Conservation (phyloP, 2,329 filamentous ascomycete species). For the Trichoderma brevicompactum region DNA sequence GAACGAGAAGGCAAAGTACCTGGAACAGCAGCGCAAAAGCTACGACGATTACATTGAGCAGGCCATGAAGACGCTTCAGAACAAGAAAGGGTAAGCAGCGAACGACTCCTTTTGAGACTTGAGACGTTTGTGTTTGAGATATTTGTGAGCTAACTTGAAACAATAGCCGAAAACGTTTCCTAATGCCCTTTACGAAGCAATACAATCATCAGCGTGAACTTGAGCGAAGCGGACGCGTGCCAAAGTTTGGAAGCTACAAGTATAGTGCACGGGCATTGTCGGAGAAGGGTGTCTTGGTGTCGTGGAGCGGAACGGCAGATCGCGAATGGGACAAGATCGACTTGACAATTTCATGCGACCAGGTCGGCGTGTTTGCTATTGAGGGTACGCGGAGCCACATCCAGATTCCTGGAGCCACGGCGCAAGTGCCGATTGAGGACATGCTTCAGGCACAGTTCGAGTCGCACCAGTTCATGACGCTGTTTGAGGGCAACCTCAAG, state of each 20-base stretch:
- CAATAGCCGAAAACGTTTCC: slow-evolving; percentile 80
- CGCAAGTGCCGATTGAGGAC: slow-evolving; percentile 87
- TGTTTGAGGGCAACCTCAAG: slow-evolving; percentile 84
- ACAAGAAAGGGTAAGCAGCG: slow-evolving; percentile 78
- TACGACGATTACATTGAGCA: slow-evolving; percentile 99
- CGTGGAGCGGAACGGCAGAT: slow-evolving; percentile 84
- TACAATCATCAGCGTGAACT: slow-evolving; percentile 98
- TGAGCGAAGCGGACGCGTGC: slow-evolving; percentile 86
- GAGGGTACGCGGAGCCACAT: slow-evolving; percentile 91
- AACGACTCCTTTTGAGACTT: no score
- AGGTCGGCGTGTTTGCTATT: slow-evolving; percentile 90
- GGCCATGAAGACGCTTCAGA: slow-evolving; percentile 95
- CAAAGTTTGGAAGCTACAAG: slow-evolving; percentile 98
- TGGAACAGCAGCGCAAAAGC: slow-evolving; percentile 93
- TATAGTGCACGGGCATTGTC: slow-evolving; percentile 87
- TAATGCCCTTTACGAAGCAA: slow-evolving; percentile 96
- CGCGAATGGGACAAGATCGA: slow-evolving; percentile 90
- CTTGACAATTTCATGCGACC: slow-evolving; percentile 90
- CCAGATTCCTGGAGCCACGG: slow-evolving; percentile 92
- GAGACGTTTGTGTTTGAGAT: no score
- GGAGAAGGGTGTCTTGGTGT: slow-evolving; percentile 91
- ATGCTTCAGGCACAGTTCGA: slow-evolving; percentile 96
- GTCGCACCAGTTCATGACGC: slow-evolving; percentile 91
- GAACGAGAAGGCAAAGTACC: slow-evolving; percentile 84
- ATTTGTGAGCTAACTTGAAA: neutral